phyloP scores from a whole-genome alignment of 306 rosid genomes.

The Medicago ruthenica region DNA sequence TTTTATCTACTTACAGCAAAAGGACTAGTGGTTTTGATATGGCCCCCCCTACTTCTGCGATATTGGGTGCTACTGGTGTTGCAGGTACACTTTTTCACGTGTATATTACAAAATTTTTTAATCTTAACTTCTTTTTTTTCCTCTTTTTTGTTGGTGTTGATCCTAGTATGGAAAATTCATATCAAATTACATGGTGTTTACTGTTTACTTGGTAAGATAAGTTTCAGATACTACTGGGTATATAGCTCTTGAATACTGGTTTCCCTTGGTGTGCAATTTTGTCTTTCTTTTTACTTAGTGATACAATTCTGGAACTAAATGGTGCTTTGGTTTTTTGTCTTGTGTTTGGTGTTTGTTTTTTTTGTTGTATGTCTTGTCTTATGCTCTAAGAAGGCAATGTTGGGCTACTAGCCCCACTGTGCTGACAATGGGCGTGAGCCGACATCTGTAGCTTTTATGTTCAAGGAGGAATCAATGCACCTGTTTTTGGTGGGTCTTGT shows the following conservation, averaged over 20 bases:
- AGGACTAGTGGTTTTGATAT: conserved; percentile 98
- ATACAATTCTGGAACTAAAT: conserved; percentile 93
- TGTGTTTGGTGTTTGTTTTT: conserved; percentile 97
- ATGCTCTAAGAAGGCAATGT: conserved; percentile 99
- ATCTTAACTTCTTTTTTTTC: conserved; percentile 66
- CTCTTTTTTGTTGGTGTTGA: conserved; percentile 62
- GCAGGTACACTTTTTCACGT: conserved; percentile 69
- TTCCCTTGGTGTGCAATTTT: conserved; percentile 59
- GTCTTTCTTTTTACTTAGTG: conserved; percentile 68
- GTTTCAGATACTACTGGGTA: conserved; percentile 65
- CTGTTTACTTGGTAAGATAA: conserved; percentile 89
- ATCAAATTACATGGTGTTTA: conserved; percentile 88
- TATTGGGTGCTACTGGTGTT: conserved; percentile 66
- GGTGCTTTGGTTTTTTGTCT: conserved; percentile 91
- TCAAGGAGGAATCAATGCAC: conserved; percentile 97
- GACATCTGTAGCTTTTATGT: conserved; percentile 99
- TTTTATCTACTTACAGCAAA: conserved; percentile 69
- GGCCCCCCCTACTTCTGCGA: conserved; percentile 96
- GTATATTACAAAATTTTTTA: conserved; percentile 42
- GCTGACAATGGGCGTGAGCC: conserved; percentile 99
- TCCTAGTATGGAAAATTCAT: conserved; percentile 93
- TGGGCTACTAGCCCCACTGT: conserved; percentile 99
- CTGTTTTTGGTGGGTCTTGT: conserved; percentile 98
- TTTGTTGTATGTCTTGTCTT: conserved; percentile 96
- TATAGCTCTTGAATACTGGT: conserved; percentile 57